phyloP scores from a whole-genome alignment of 208 protist genomes.

The Leishmania braziliensis region DNA sequence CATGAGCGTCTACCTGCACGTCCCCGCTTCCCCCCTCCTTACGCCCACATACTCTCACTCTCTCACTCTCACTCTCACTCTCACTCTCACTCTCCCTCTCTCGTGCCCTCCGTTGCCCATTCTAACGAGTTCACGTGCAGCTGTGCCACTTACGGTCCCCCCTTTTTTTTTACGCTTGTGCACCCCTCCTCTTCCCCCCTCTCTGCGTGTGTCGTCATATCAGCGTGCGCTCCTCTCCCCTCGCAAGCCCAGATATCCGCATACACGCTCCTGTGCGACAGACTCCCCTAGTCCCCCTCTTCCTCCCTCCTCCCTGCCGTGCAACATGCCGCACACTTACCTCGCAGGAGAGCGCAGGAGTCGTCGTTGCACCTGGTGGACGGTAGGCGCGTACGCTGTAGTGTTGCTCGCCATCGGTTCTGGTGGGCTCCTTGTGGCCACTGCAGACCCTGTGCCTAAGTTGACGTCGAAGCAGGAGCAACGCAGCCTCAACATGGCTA shows the following conservation, averaged over 20 bases:
- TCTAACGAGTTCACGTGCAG: not conserved
- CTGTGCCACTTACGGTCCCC: not conserved
- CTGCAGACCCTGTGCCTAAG: conserved; percentile 2
- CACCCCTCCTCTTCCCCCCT: not conserved
- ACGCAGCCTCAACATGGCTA: conserved; percentile 46
- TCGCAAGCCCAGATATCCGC: too few species aligned
- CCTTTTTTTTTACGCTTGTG: not conserved
- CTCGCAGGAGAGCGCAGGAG: not conserved
- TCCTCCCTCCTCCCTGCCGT: not conserved
- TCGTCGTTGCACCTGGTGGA: not conserved
- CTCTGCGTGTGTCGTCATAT: not conserved
- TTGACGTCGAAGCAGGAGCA: conserved; percentile 46
- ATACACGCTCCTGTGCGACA: not conserved
- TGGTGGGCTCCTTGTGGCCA: conserved; percentile 10
- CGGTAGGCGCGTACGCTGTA: not conserved
- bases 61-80: not conserved
- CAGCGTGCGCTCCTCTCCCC: not conserved
- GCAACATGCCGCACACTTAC: not conserved
- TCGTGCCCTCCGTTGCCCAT: not conserved
- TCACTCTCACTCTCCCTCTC: not conserved
- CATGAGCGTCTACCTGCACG: not conserved
- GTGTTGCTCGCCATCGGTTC: conserved; percentile 12
- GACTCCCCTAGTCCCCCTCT: not conserved
- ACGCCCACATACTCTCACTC: not conserved
- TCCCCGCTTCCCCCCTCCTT: not conserved